Evolutionary conservation across 1,284 basidiomycete genomes (phyloP).

Genomic region (Afroboletus lepidellus): DNA sequence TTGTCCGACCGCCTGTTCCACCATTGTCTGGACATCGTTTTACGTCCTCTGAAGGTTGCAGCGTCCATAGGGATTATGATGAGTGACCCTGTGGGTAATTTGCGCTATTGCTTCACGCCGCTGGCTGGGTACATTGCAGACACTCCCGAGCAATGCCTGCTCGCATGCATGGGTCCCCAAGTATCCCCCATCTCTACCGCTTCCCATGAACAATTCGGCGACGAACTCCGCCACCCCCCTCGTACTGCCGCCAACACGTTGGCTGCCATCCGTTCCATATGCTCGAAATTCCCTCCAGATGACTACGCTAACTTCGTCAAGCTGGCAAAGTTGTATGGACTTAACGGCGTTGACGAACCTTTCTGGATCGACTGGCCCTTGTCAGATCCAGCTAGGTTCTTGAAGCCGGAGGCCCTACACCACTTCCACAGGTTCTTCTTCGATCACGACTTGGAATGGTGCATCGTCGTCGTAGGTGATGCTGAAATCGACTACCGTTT

Average conservation of each 20-base stretch:
- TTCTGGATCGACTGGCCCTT: neutral
- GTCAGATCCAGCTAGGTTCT: neutral
- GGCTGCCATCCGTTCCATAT: neutral
- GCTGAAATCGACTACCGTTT: neutral
- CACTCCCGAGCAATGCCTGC: neutral
- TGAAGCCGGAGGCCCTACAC: neutral
- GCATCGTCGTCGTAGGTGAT: neutral
- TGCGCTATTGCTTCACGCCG: neutral
- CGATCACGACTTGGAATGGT: neutral
- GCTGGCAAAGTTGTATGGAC: neutral
- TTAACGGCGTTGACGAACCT: neutral
- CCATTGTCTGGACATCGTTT: neutral
- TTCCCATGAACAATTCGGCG: neutral
- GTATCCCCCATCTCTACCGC: neutral
- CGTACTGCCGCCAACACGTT: neutral
- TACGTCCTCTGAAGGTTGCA: neutral
- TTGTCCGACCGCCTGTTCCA: neutral
- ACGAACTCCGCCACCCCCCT: neutral
- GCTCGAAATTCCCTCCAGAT: neutral
- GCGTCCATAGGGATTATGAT: neutral
- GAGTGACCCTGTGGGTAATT: neutral
- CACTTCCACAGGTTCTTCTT: neutral
- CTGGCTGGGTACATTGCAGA: neutral
- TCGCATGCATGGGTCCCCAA: neutral
- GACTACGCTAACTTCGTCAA: neutral